These are phyloP conservation scores for Cadophora malorum DNA, from an alignment of 2,329 filamentous ascomycete species.

Conservation along the genomic window DNA sequence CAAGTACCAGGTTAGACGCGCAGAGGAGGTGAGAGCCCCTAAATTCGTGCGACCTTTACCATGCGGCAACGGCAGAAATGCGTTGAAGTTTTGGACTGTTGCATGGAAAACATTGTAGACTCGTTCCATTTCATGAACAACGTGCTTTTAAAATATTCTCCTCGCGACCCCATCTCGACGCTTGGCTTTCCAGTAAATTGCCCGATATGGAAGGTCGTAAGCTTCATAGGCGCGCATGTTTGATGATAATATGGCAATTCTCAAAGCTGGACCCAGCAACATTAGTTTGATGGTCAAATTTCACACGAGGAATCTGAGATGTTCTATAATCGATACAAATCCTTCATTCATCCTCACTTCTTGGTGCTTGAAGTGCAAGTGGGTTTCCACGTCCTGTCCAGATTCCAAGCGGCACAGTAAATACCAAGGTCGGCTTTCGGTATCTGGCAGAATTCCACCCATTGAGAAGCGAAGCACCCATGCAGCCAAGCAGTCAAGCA, in stretches of 20 bases:
- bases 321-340: too few species aligned
- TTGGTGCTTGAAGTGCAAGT: neutral
- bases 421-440: neutral
- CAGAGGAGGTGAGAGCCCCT: too few species aligned
- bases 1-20: too few species aligned
- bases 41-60: too few species aligned
- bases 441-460: neutral
- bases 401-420: neutral
- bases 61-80: too few species aligned
- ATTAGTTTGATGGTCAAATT: too few species aligned
- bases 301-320: too few species aligned
- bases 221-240: neutral
- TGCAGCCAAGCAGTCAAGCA: conserved; percentile 2
- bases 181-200: neutral
- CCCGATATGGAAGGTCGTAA: neutral
- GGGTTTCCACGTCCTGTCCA: neutral
- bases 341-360: neutral
- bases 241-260: neutral
- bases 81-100: too few species aligned
- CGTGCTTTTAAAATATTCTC: too few species aligned
- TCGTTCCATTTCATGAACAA: too few species aligned
- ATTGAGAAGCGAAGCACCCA: neutral
- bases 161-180: neutral
- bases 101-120: too few species aligned
- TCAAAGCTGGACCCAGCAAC: neutral